Conservation (phyloP, 2,329 filamentous ascomycete species). For the Xylariaceae sp. region DNA sequence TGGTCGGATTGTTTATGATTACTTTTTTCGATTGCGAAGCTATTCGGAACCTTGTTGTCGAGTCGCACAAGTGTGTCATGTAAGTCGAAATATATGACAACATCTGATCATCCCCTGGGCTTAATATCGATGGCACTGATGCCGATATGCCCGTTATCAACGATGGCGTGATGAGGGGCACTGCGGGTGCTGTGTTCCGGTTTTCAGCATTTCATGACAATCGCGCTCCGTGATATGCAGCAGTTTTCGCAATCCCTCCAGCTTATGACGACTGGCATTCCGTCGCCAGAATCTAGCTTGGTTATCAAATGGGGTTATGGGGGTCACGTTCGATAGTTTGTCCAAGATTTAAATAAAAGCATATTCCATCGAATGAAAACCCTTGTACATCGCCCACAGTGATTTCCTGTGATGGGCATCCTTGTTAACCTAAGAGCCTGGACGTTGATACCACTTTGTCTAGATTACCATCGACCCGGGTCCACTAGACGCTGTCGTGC, state of each 20-base stretch:
- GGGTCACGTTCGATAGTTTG: background rate
- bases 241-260: constrained; percentile 23
- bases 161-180: constrained; percentile 33
- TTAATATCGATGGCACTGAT: constrained; percentile 13
- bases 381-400: background rate
- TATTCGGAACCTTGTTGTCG: background rate
- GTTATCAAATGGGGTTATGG: background rate
- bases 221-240: too few species aligned
- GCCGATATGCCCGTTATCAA: constrained; percentile 8
- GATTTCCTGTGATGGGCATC: background rate
- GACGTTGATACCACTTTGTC: background rate
- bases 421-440: background rate
- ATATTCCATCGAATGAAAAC: background rate
- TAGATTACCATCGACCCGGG: background rate
- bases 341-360: background rate
- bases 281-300: background rate
- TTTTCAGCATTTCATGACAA: background rate
- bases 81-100: background rate
- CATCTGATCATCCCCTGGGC: background rate
- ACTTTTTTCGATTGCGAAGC: constrained; percentile 1
- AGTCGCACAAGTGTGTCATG: background rate
- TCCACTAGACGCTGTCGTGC: constrained; percentile 21
- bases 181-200: background rate
- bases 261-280: constrained; percentile 23
- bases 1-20: too few species aligned